Evolutionary conservation across 495 filamentous ascomycete genomes (phyloP).

Genomic region (Penicillium flavigenum): DNA sequence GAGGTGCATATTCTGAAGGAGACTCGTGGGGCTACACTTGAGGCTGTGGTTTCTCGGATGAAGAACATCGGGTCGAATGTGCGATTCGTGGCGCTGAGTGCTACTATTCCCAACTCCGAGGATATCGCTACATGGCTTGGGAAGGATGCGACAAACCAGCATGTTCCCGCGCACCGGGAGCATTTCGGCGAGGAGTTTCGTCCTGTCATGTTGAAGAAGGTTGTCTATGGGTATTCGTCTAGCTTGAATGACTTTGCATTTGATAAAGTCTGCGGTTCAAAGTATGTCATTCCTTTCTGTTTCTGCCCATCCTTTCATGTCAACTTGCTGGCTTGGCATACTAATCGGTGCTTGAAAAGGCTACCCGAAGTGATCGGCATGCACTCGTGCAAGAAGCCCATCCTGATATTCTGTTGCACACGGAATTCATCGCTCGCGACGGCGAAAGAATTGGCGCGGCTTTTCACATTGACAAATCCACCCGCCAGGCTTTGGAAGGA

Average conservation of each 20-base stretch:
- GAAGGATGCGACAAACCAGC: conserved; percentile 62
- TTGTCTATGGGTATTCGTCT: conserved; percentile 73
- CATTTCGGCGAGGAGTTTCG: conserved; percentile 91
- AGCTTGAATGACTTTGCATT: conserved; percentile 81
- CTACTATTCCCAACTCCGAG: conserved; percentile 87
- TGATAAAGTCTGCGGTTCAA: conserved; percentile 73
- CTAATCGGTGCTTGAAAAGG: conserved; percentile 30
- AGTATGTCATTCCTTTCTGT: conserved; percentile 42
- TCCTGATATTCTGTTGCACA: conserved; percentile 91
- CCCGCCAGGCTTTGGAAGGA: conserved; percentile 66
- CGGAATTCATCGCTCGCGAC: conserved; percentile 74
- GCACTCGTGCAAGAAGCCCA: conserved; percentile 77
- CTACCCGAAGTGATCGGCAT: conserved; percentile 72
- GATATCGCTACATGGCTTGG: conserved; percentile 95
- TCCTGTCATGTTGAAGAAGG: conserved; percentile 82
- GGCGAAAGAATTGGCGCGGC: conserved; percentile 67
- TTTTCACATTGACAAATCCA: conserved; percentile 58
- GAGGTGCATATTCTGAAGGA: conserved; percentile 97
- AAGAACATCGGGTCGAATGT: conserved; percentile 85
- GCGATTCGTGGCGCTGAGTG: conserved; percentile 88
- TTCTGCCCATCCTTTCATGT: neutral
- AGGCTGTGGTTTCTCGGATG: conserved; percentile 97
- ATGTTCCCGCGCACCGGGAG: conserved; percentile 69
- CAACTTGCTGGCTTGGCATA: neutral
- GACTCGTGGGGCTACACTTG: conserved; percentile 80